These are phyloP conservation scores for Cercospora berteroae DNA, from an alignment of 2,329 filamentous ascomycete species.

Conservation along the genomic window DNA sequence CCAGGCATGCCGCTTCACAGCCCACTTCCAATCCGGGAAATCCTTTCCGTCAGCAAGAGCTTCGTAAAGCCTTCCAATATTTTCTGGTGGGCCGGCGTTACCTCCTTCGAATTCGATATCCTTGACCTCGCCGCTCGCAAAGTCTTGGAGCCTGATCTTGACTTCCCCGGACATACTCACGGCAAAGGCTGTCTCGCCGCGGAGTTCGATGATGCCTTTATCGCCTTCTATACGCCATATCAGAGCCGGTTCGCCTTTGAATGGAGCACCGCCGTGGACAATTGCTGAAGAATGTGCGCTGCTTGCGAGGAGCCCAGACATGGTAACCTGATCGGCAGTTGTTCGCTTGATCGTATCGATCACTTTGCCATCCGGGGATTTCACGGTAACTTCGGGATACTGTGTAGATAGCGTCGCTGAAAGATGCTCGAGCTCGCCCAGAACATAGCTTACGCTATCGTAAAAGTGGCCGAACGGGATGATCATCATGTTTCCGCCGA, in stretches of 20 bases:
- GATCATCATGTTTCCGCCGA: not conserved
- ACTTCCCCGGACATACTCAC: not conserved
- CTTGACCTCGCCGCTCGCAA: not conserved
- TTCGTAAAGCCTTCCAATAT: not conserved
- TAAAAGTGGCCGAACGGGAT: not conserved
- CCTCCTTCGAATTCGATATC: not conserved
- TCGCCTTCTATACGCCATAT: not conserved
- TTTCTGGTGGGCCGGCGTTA: not conserved
- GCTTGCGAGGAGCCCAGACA: not conserved
- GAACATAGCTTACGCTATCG: not conserved
- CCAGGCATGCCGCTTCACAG: not conserved
- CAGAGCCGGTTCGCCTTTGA: not conserved
- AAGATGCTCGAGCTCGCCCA: not conserved
- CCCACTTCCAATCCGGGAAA: not conserved
- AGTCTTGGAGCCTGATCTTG: not conserved
- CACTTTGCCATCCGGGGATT: not conserved
- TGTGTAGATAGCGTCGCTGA: not conserved
- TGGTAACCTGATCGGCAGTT: not conserved
- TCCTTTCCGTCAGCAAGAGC: not conserved
- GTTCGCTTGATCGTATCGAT: not conserved
- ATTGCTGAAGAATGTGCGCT: not conserved
- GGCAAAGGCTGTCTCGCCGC: not conserved
- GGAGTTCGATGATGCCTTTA: not conserved
- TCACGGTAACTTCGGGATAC: not conserved
- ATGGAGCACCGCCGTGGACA: not conserved